A percentile compares a stretch with the other conserved stretches of the same genome.
Conservation (phyloP, 371 early-diverging fungal genomes). For the Mortierella sp. region DNA sequence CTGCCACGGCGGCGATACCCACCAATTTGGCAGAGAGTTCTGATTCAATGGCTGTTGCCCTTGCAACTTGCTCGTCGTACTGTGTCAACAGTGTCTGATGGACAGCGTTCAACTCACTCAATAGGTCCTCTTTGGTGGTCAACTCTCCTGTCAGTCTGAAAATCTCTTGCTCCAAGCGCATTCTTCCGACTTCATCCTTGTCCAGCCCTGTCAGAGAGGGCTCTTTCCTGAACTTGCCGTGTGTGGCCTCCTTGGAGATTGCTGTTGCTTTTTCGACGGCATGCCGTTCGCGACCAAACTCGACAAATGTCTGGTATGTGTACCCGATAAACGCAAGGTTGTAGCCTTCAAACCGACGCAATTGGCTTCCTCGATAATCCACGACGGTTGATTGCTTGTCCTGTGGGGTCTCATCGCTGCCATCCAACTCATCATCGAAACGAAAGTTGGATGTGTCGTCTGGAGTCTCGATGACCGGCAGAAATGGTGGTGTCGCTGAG, state of each 20-base stretch:
- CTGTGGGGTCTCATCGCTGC: constrained; percentile 47
- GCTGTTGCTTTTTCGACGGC: constrained; percentile 1
- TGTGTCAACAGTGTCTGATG: constrained; percentile 38
- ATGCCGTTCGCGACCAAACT: constrained; percentile 10
- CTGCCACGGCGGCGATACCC: constrained; percentile 44
- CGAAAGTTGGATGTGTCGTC: constrained; percentile 91
- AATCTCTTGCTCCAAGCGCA: constrained; percentile 52
- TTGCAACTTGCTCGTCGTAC: constrained; percentile 40
- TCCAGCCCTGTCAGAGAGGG: constrained; percentile 41
- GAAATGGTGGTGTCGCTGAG: constrained; percentile 81
- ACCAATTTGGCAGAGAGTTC: constrained; percentile 50
- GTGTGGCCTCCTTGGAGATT: constrained; percentile 6
- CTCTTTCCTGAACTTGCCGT: constrained; percentile 31
- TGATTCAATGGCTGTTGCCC: constrained; percentile 36
- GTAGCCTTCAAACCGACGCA: constrained; percentile 70
- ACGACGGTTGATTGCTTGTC: constrained; percentile 51
- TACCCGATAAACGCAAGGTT: constrained; percentile 90
- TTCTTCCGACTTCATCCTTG: constrained; percentile 44
- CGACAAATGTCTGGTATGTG: constrained; percentile 63
- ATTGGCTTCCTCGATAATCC: constrained; percentile 54
- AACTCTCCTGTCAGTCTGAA: constrained; percentile 36
- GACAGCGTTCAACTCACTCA: constrained; percentile 34
- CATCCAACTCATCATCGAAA: constrained; percentile 72
- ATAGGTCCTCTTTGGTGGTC: constrained; percentile 31
- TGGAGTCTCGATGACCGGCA: constrained; percentile 81